Base-by-base conservation (phyloP, 345 rosid species). In the Syzygium aqueum region DNA sequence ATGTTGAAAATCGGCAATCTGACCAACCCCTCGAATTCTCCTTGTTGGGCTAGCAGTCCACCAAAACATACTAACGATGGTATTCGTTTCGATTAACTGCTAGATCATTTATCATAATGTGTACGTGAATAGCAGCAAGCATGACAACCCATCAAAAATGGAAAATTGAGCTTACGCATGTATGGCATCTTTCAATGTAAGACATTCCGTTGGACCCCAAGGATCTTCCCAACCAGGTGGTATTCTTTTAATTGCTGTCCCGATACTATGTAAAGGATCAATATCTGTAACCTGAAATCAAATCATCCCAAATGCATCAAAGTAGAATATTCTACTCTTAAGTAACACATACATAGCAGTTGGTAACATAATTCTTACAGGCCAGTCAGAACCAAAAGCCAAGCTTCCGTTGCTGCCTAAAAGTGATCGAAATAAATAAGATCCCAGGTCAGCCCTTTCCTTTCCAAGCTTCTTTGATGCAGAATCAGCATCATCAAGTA, bases 321-420 rank as follows among this genome's bases (percentile, higher is more conserved):
- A 53, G 56, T 84, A 28, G 43, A 25, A 51, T 50, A 50, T 73
- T 37, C 82, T 37, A 17, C 85, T 50, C 54, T 28, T 49, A 25
- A 46, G 37, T 22, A 83, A 83, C 9, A 3, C 30, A 9, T 7
- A 50, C 7, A 13, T 13, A 49, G 54, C 40, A 23, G 27, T 50
- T 63, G 86, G n/a, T 28, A 33, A 46, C 3, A 43, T 52, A 84
- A 88, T 84, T 88, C 96, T 89, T 92, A 97, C 98, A n/a, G 99
- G 99, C 99, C 99, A 97, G 90, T 97, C 99, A 87, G 99, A 96
- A 87, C 99, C 99, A 85, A 97, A 89, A 49, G 95, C 98, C 93
- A 97, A 88, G 78, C 85, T 88, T 46, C 95, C 95, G 85, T 93
- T 92, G 90, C 94, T 91, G 33, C 90, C 93, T 89, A 92, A 85